Evolutionary conservation across 495 filamentous ascomycete genomes (phyloP), one percentile per base, ranked within the genome.

Genomic region (Terfezia boudieri): DNA sequence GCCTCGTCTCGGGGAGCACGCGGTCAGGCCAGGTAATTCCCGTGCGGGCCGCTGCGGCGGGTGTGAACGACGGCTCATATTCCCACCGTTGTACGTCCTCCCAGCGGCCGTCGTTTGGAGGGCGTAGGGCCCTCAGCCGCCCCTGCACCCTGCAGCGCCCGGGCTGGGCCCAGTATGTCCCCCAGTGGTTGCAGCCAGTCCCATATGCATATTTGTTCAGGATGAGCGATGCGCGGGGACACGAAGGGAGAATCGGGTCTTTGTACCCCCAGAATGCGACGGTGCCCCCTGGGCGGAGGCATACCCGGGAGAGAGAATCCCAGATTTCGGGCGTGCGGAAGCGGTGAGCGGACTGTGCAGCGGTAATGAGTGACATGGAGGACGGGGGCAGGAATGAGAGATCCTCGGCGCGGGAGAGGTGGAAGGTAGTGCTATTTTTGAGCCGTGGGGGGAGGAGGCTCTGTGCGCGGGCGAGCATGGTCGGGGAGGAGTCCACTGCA

Each of bases 321-420:
- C 96, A 99, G 73, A 99, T 96, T 66, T 90, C 86, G 54, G 96
- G 72, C 7, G 90, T 96, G 0, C 26, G 26, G 61, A 96, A 72
- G 49, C 94, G 78, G 66, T 99, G 92, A 52, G 84, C 84, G 50
- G 93, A 76, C 78, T 79, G 35, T 12, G 85, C 81, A 80, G 93
- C 93, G 49, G 90, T 86, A 1, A 93, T 67, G 84, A 94, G 94
- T 70, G 94, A 93, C 20, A 99, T 71, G n/a, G 85, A 86, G 50
- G 73, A 76, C 8, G 79, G 79, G 6, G 84, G 81, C 0, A 96
- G 80, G 41, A 82, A 70, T 60, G 84, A 81, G 3, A 96, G 70
- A 5, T 80, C 70, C 53, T 79, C 78, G 67, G 94, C 96, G 16
- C 95, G 76, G 38, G 95, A 84, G 2, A 86, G 90, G 20, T 96